Evolutionary conservation across 2,329 filamentous ascomycete species (phyloP).

Genomic region (Lachnellula willkommii): DNA sequence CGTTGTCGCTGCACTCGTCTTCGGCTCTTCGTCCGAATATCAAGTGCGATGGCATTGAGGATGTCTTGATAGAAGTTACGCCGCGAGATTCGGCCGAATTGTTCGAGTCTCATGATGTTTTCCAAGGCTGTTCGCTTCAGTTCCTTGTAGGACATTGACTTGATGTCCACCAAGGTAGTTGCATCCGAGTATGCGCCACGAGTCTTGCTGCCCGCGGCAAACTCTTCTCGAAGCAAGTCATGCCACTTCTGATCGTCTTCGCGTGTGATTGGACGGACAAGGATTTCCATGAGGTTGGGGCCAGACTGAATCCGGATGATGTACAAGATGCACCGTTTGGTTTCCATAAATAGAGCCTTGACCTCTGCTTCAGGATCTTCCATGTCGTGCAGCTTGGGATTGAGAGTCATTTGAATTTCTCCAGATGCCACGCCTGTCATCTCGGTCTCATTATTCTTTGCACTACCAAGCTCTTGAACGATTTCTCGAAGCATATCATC

Average conservation of each 20-base stretch:
- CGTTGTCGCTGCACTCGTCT: conserved; percentile 85
- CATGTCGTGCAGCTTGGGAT: conserved; percentile 80
- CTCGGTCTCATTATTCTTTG: conserved; percentile 93
- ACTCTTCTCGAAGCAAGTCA: conserved; percentile 73
- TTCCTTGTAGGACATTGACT: conserved; percentile 82
- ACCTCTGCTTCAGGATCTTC: conserved; percentile 90
- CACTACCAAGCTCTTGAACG: conserved; percentile 87
- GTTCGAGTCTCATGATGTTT: conserved; percentile 86
- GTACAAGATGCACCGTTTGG: conserved; percentile 92
- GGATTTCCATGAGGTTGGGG: conserved; percentile 85
- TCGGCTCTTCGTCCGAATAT: conserved; percentile 95
- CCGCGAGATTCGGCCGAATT: conserved; percentile 75
- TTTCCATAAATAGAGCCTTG: conserved; percentile 95
- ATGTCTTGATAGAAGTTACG: conserved; percentile 95
- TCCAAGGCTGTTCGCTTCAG: conserved; percentile 90
- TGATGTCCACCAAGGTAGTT: conserved; percentile 80
- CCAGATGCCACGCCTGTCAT: conserved; percentile 74
- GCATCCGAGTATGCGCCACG: conserved; percentile 85
- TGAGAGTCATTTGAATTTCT: conserved; percentile 87
- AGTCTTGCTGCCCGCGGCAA: conserved; percentile 60
- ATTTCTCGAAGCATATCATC: conserved; percentile 90
- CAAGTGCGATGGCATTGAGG: conserved; percentile 92
- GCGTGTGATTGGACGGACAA: conserved; percentile 78
- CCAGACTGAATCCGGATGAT: conserved; percentile 96
- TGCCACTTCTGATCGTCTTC: conserved; percentile 92